Conservation (phyloP, 345 rosid species). For the Eucalyptus grandis region DNA sequence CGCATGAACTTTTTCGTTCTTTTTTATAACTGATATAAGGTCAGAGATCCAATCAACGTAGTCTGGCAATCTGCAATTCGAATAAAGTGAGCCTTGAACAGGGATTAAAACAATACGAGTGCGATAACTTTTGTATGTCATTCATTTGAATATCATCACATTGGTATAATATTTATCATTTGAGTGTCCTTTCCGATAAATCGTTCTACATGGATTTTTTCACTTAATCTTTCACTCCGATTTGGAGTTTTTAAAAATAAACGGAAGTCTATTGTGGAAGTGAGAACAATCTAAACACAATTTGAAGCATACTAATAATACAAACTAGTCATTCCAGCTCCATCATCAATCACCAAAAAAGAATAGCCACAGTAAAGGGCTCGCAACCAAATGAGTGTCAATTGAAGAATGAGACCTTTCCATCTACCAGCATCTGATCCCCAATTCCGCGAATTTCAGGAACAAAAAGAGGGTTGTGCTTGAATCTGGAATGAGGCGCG, state of each 20-base stretch:
- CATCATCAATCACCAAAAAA: not conserved
- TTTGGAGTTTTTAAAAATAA: too few species aligned
- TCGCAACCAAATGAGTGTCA: not conserved
- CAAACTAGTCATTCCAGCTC: not conserved
- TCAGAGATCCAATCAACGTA: not conserved
- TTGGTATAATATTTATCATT: too few species aligned
- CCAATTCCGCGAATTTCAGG: not conserved
- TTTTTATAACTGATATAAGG: too few species aligned
- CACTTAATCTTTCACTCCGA: not conserved
- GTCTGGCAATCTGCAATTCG: accelerated
- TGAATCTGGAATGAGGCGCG: slow-evolving; percentile 54
- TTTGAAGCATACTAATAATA: not conserved
- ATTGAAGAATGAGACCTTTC: not conserved
- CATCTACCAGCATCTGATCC: not conserved
- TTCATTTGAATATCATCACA: too few species aligned
- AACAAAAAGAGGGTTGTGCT: slow-evolving; percentile 26
- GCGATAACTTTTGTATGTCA: accelerated
- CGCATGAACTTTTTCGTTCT: not conserved
- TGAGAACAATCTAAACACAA: not conserved
- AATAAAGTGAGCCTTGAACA: not conserved
- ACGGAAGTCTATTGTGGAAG: not conserved
- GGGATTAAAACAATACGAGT: not conserved
- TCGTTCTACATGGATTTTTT: too few species aligned
- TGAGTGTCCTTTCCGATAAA: not conserved
- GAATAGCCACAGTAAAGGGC: not conserved